Evolutionary conservation across 139 green algal species (phyloP), one percentile per base, ranked within the genome.

Genomic region (Diplosphaera chodatii): DNA sequence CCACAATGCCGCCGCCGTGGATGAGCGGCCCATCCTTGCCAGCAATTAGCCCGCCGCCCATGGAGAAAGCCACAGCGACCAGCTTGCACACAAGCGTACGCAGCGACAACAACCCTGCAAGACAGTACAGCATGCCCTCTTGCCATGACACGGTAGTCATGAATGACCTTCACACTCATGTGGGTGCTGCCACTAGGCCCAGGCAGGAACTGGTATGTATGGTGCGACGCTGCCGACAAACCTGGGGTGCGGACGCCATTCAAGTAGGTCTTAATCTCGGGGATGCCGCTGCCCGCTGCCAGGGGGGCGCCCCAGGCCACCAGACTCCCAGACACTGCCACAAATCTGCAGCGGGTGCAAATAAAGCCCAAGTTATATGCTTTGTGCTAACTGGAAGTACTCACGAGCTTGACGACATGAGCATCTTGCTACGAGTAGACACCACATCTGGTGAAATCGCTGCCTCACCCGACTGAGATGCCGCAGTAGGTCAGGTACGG

Each of bases 1-100:
- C 89, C 1, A 93, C 76, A 40, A 95, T 90, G 59, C 81, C 87
- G 16, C 89, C 89, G 55, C 81, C 84, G 30, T 95, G 89, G 28
- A 90, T 77, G 74, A 94, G 94, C 27, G 90, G 90, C 21, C 89
- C 89, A 68, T 94, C 89, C 79, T 95, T 95, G 41, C 89, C 85
- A 25, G 87, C 85, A 30, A 95, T 80, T 5, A 93, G 76, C 10
- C 90, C 90, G 0, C 80, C 83, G 2, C 81, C 75, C 32, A 96
- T 91, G 75, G 81, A 85, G 66, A 91, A 89, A 0, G 79, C 76
- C 29, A 94, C 83, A 16, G 89, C 85, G 1, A 74, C 67, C 29
- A 89, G 75, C 81, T 96, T 96, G 40, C 84, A 85, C 15, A 91
- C 67, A 59, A 95, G 82, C 4, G 89, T 93, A 67, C 84, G 76